Conservation (phyloP, 306 rosid species). For the Lathyrus aphaca region DNA sequence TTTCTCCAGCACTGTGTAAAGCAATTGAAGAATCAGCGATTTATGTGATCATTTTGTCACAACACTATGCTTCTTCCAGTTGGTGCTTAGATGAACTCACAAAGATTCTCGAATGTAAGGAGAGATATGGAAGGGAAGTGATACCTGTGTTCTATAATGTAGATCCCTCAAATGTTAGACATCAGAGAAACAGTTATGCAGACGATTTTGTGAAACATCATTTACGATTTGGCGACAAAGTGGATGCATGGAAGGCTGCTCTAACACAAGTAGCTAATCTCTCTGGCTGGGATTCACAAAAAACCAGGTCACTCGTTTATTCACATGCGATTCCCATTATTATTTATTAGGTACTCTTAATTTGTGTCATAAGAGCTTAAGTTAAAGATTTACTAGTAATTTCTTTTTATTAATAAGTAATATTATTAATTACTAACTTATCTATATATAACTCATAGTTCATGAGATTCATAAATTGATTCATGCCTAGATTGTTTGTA, state of each 20-base stretch:
- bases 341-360: not conserved
- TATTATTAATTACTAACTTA: no score
- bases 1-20: not conserved
- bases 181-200: not conserved
- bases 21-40: not conserved
- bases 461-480: no score
- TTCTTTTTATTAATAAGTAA: no score
- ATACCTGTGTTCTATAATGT: not conserved
- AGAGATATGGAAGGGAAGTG: slow-evolving; percentile 2
- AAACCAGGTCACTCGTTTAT: not conserved
- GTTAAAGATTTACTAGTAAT: no score
- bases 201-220: not conserved
- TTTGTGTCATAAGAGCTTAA: no score
- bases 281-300: not conserved
- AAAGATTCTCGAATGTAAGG: not conserved
- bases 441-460: no score
- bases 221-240: not conserved
- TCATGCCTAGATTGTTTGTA: no score
- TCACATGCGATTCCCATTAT: not conserved
- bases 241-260: not conserved
- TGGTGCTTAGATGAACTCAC: not conserved
- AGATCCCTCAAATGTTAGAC: not conserved
- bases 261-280: not conserved
- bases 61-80: not conserved
- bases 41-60: not conserved